Conservation (phyloP, 305 asterid species). For the Euphrasia arctica region DNA sequence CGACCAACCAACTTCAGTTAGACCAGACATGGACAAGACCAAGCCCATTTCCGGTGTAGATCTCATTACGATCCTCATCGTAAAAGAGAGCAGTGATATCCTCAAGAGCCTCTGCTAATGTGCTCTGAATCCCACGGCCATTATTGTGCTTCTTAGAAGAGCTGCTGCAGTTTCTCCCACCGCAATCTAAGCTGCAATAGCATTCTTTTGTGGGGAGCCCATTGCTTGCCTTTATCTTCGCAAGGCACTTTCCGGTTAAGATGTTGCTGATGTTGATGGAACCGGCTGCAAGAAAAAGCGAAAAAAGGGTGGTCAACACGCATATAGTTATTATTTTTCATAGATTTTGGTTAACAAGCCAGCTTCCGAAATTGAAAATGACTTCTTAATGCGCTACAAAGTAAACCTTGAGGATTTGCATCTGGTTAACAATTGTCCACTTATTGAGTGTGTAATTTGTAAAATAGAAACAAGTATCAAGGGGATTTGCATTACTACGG, state of each 20-base stretch:
- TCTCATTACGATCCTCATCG: slow-evolving; percentile 94
- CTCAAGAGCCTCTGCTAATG: slow-evolving; percentile 81
- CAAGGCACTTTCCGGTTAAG: slow-evolving; percentile 89
- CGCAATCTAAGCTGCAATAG: slow-evolving; percentile 47
- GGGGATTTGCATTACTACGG: neutral
- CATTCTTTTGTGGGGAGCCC: slow-evolving; percentile 48
- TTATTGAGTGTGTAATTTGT: neutral
- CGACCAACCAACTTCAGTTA: slow-evolving; percentile 34
- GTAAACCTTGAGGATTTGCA: neutral
- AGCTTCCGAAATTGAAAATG: neutral
- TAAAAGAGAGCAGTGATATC: slow-evolving; percentile 96
- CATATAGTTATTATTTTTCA: neutral
- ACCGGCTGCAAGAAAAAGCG: slow-evolving; percentile 55
- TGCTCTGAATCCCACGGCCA: slow-evolving; percentile 60
- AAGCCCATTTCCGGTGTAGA: slow-evolving; percentile 81
- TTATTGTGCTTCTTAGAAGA: slow-evolving; percentile 40
- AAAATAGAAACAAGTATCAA: neutral
- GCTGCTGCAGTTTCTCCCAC: slow-evolving; percentile 52
- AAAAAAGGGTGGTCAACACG: neutral
- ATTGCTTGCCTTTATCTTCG: slow-evolving; percentile 76
- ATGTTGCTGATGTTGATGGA: slow-evolving; percentile 91
- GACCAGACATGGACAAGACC: slow-evolving; percentile 97
- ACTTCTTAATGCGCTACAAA: neutral
- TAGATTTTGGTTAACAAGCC: neutral
- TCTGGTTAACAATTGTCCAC: neutral